Evolutionary conservation across 169 alveolate genomes (phyloP).

Genomic region (Plasmodium gonderi): DNA sequence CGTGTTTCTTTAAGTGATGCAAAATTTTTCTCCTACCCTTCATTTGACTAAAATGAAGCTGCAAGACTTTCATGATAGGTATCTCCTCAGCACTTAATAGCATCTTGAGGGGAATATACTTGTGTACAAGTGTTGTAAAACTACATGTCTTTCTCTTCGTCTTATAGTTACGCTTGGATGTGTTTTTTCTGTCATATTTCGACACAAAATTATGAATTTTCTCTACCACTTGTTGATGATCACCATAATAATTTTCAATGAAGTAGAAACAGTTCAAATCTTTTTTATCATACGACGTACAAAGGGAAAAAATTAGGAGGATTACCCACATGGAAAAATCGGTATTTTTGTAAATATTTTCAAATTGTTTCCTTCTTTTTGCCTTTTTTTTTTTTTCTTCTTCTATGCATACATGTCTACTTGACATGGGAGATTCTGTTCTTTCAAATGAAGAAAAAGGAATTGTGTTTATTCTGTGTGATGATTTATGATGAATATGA

Average conservation of each 20-base stretch:
- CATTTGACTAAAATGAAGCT: not conserved
- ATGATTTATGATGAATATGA: not conserved
- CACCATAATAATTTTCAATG: slow-evolving; percentile 59
- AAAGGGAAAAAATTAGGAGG: slow-evolving; percentile 22
- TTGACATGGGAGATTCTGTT: not conserved
- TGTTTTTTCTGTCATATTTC: no score
- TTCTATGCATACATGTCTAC: not conserved
- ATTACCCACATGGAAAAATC: slow-evolving; percentile 1
- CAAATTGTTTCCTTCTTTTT: not conserved
- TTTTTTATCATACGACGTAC: slow-evolving; percentile 32
- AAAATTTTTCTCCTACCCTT: not conserved
- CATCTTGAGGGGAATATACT: not conserved
- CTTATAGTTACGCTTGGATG: not conserved
- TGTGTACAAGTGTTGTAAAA: not conserved
- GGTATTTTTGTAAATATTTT: not conserved
- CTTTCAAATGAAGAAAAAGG: not conserved
- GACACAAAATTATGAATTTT: no score
- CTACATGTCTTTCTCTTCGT: not conserved
- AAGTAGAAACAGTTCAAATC: slow-evolving; percentile 38
- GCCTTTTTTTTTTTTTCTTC: not conserved
- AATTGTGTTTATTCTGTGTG: not conserved
- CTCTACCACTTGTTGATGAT: not conserved
- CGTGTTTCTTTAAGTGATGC: not conserved
- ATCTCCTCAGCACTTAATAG: slow-evolving; percentile 6
- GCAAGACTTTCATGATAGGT: slow-evolving; percentile 45